Evolutionary conservation across 192 early-diverging fungal genomes (phyloP).

Genomic region (Backusella luteola): DNA sequence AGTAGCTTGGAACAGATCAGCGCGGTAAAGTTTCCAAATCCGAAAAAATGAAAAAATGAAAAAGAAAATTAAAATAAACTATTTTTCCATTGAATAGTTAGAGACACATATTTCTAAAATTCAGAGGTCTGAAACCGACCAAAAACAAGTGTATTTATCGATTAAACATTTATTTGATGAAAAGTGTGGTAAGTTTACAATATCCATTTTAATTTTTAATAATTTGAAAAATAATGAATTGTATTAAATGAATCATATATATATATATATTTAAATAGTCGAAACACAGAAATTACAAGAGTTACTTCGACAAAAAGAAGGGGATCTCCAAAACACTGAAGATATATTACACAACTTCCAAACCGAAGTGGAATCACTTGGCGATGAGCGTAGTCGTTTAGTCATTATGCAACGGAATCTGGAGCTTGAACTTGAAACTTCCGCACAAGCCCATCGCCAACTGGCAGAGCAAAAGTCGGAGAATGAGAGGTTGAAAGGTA

Average conservation of each 20-base stretch:
- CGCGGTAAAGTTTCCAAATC: constrained; percentile 26
- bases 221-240: not conserved
- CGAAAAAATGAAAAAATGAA: not conserved
- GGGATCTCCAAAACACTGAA: constrained; percentile 27
- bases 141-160: constrained; percentile 39
- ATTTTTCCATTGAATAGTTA: constrained; percentile 20
- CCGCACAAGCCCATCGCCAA: constrained; percentile 32
- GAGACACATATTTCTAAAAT: constrained; percentile 40
- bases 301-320: constrained; percentile 34
- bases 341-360: constrained; percentile 20
- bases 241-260: not conserved
- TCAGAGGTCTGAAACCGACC: constrained; percentile 30
- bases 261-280: constrained; percentile 11
- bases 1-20: constrained; percentile 42
- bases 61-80: not conserved
- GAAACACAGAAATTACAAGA: constrained; percentile 42
- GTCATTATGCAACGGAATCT: constrained; percentile 28
- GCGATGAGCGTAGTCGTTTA: constrained; percentile 38
- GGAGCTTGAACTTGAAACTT: constrained; percentile 26
- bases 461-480: constrained; percentile 39
- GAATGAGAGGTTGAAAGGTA: constrained; percentile 33
- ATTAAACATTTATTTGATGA: constrained; percentile 40
- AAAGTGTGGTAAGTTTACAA: constrained; percentile 35
- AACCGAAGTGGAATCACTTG: constrained; percentile 26
- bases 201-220: not conserved